Percentiles rank a stretch among this genome's conserved stretches.
Evolutionary conservation across 176 grass and related monocot genomes (phyloP).

Genomic region (Miscanthus lutarioriparius): DNA sequence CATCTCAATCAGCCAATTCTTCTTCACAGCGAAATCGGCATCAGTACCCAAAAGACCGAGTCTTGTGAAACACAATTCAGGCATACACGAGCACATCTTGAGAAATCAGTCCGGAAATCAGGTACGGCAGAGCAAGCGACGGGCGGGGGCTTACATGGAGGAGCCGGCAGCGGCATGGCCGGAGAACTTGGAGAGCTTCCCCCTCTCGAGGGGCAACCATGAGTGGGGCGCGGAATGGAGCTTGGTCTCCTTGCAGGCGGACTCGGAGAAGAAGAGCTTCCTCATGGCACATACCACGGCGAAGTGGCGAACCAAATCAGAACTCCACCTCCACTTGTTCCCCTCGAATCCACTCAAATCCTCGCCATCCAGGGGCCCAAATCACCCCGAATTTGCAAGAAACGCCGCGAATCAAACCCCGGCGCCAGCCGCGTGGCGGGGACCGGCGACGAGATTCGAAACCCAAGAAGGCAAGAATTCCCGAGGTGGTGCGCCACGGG

Average conservation of each 20-base stretch:
- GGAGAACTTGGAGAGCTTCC: no score
- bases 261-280: no score
- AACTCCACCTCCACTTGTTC: no score
- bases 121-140: neutral
- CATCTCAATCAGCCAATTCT: constrained; percentile 5
- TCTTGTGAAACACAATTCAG: constrained; percentile 18
- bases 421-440: neutral
- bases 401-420: constrained; percentile 10
- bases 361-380: constrained; percentile 25
- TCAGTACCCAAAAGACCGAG: neutral
- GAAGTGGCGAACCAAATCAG: no score
- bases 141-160: no score
- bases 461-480: constrained; percentile 31
- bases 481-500: neutral
- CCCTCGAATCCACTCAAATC: no score
- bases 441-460: constrained; percentile 20
- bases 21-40: neutral
- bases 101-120: constrained; percentile 7
- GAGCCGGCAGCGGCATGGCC: no score
- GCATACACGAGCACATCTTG: neutral
- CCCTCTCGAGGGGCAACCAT: no score
- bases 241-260: no score
- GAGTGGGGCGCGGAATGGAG: no score
- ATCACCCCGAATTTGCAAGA: constrained; percentile 25
- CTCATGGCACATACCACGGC: no score